Conservation (phyloP, 2,329 filamentous ascomycete species). For the Pseudocercospora eumusae region DNA sequence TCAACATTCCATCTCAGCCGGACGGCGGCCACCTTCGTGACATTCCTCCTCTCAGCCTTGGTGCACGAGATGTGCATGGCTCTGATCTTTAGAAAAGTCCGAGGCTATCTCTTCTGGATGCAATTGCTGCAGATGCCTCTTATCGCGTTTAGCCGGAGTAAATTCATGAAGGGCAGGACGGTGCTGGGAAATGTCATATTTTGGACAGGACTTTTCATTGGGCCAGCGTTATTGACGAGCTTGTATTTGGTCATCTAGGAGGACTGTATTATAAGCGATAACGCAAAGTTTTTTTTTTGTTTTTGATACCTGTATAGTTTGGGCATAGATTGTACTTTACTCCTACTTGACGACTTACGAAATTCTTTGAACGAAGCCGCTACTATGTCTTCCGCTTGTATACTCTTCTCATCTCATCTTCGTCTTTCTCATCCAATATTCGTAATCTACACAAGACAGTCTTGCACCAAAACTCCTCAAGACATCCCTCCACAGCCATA, state of each 20-base stretch:
- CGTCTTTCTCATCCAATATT: too few relatives aligned
- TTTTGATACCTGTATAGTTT: not conserved
- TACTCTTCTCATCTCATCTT: too few relatives aligned
- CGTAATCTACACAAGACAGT: too few relatives aligned
- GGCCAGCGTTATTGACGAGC: conserved; percentile 64
- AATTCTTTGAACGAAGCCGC: not conserved
- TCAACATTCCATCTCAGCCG: conserved; percentile 70
- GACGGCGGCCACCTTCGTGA: conserved; percentile 71
- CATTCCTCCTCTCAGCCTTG: conserved; percentile 70
- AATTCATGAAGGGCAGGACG: conserved; percentile 62
- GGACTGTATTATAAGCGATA: not conserved
- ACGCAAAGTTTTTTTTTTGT: too few relatives aligned
- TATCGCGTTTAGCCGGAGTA: conserved; percentile 66
- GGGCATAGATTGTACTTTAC: not conserved
- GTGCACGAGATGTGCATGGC: conserved; percentile 79
- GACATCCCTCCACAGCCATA: too few relatives aligned
- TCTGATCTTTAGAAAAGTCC: conserved; percentile 75
- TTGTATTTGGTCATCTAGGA: conserved; percentile 49
- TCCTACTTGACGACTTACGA: not conserved
- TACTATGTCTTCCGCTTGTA: not conserved
- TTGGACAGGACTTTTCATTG: conserved; percentile 77
- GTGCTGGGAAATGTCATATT: conserved; percentile 73
- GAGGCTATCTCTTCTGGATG: conserved; percentile 70
- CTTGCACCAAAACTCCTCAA: too few relatives aligned
- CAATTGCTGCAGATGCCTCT: conserved; percentile 75